A percentile compares a stretch with the other conserved stretches of the same genome.
Evolutionary conservation across 2,329 filamentous ascomycete genomes (phyloP).

Genomic region (Xylaria sp.): DNA sequence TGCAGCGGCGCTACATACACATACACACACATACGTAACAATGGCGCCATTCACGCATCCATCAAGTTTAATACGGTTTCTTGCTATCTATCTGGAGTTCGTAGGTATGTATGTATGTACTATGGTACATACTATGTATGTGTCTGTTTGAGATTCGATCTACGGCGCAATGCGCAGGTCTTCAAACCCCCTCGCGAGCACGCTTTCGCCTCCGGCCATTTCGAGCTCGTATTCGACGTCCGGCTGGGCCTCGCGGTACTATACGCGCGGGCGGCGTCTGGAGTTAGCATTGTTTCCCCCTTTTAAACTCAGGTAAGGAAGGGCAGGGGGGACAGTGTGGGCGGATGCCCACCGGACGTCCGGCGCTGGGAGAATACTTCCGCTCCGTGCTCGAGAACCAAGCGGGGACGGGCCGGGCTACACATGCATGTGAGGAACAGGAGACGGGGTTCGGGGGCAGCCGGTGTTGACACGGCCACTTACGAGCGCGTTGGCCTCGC

Average conservation of each 20-base stretch:
- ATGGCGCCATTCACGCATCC: not conserved
- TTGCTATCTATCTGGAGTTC: not conserved
- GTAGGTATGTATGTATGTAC: not conserved
- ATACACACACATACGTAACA: not conserved
- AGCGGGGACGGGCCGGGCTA: too few species aligned
- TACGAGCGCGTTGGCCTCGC: constrained; percentile 34
- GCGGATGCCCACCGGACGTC: not conserved
- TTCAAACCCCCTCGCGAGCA: constrained; percentile 36
- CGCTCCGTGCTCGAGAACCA: not conserved
- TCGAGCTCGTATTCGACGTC: constrained; percentile 39
- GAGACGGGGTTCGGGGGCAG: not conserved
- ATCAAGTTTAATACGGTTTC: too few species aligned
- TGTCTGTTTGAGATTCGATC: not conserved
- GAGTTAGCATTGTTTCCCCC: not conserved
- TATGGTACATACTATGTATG: not conserved
- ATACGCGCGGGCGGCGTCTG: not conserved
- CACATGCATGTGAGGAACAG: too few species aligned
- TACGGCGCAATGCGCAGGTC: constrained; percentile 25
- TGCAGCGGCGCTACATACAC: not conserved
- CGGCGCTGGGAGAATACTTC: not conserved
- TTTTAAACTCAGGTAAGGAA: too few species aligned
- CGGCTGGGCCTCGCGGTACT: constrained; percentile 39
- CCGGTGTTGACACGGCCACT: too few species aligned
- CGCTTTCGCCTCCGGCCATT: constrained; percentile 37
- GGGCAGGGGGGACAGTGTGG: too few species aligned